A percentile compares a stretch with the other conserved stretches of the same genome.
Conservation (phyloP, 352 stramenopile species). For the Aphanomyces stellatus region DNA sequence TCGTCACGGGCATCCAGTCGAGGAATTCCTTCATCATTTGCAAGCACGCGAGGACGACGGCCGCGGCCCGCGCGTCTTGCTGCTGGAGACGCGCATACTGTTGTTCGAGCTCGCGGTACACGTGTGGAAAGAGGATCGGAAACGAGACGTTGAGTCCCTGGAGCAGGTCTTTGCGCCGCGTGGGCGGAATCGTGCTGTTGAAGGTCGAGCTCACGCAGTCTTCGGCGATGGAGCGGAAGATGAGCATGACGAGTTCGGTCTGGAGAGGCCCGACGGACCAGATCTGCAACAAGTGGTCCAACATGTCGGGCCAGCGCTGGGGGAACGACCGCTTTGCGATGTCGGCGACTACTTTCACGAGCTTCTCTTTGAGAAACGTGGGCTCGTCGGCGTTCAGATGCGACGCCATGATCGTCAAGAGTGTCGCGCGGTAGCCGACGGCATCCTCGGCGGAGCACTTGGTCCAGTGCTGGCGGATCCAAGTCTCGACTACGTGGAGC, state of each 20-base stretch:
- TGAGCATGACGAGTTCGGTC: slow-evolving; percentile 60
- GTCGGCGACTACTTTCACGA: slow-evolving; percentile 55
- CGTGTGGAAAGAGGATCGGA: slow-evolving; percentile 49
- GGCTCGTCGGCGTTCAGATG: slow-evolving; percentile 32
- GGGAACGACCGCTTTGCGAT: slow-evolving; percentile 76
- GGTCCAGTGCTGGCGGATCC: slow-evolving; percentile 52
- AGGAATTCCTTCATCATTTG: slow-evolving; percentile 76
- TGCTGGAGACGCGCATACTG: slow-evolving; percentile 51
- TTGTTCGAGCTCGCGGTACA: slow-evolving; percentile 67
- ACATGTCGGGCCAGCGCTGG: slow-evolving; percentile 64
- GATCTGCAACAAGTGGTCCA: slow-evolving; percentile 53
- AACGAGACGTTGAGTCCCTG: slow-evolving; percentile 69
- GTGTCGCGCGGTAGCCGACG: slow-evolving; percentile 35
- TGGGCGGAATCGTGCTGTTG: slow-evolving; percentile 65
- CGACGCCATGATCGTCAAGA: slow-evolving; percentile 42
- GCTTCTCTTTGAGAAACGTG: slow-evolving; percentile 68
- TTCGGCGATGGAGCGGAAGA: slow-evolving; percentile 62
- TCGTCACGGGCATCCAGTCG: slow-evolving; percentile 70
- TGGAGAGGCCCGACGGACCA: slow-evolving; percentile 42
- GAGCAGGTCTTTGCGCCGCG: slow-evolving; percentile 66
- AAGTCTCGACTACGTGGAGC: slow-evolving; percentile 65
- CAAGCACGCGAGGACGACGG: slow-evolving; percentile 49
- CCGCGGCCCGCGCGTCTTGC: slow-evolving; percentile 28
- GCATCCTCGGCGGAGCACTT: slow-evolving; percentile 36
- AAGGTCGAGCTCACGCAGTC: slow-evolving; percentile 75